A percentile compares a stretch with the other conserved stretches of the same genome.
Evolutionary conservation across 2,329 filamentous ascomycete genomes (phyloP).

Genomic region (Zopfia rhizophila): DNA sequence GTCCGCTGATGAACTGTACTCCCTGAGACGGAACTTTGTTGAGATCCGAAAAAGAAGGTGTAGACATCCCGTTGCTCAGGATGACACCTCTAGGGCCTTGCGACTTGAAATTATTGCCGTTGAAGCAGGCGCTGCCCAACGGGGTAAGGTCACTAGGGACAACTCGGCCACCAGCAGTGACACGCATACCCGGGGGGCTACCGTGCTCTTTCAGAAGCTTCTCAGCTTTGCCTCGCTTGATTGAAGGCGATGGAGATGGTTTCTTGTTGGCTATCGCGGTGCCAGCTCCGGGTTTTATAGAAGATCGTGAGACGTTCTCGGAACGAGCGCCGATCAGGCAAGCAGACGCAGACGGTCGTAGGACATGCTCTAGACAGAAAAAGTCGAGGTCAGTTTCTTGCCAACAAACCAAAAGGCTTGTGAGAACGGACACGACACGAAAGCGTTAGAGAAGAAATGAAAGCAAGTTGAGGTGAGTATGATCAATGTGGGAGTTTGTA

Average conservation of each 20-base stretch:
- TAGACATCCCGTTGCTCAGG: slow-evolving; percentile 35
- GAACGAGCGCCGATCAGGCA: slow-evolving; percentile 37
- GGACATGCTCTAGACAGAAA: slow-evolving; percentile 48
- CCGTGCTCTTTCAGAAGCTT: slow-evolving; percentile 63
- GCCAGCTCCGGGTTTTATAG: slow-evolving; percentile 26
- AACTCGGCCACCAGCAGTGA: slow-evolving; percentile 63
- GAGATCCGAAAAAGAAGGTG: slow-evolving; percentile 31
- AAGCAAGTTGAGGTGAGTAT: too few species aligned
- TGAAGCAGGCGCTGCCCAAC: slow-evolving; percentile 42
- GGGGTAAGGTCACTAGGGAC: slow-evolving; percentile 58
- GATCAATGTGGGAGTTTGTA: too few species aligned
- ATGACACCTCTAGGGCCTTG: slow-evolving; percentile 32
- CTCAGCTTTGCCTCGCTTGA: slow-evolving; percentile 62
- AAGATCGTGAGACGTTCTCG: slow-evolving; percentile 37
- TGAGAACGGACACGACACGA: too few species aligned
- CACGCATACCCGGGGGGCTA: slow-evolving; percentile 61
- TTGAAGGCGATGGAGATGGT: slow-evolving; percentile 60
- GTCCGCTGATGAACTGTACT: slow-evolving; percentile 43
- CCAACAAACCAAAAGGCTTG: too few species aligned
- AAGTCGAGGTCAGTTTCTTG: too few species aligned
- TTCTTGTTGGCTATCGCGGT: slow-evolving; percentile 42
- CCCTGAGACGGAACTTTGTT: slow-evolving; percentile 33
- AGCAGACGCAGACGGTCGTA: slow-evolving; percentile 53
- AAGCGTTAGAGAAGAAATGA: too few species aligned
- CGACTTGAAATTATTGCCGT: slow-evolving; percentile 41